A percentile compares a stretch with the other conserved stretches of the same genome.
Evolutionary conservation across 1,284 basidiomycete genomes (phyloP).

Genomic region (Irpex rosettiformis): DNA sequence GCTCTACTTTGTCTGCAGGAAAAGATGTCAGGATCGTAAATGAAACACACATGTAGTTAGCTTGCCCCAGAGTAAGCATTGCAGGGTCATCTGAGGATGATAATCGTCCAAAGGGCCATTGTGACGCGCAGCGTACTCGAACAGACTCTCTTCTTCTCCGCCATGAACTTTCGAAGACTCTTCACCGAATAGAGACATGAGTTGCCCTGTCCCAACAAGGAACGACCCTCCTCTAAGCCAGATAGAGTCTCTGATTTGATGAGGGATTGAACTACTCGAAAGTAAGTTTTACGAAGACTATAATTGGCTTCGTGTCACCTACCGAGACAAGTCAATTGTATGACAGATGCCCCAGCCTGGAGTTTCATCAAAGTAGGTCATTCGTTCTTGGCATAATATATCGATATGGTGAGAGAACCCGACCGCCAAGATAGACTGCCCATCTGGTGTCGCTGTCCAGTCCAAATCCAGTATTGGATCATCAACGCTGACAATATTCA

Average conservation of each 20-base stretch:
- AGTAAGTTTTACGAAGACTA: slow-evolving; percentile 1
- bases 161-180: slow-evolving; percentile 21
- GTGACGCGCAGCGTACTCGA: slow-evolving; percentile 76
- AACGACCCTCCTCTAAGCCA: slow-evolving; percentile 83
- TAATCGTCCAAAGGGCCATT: slow-evolving; percentile 87
- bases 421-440: slow-evolving; percentile 85
- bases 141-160: slow-evolving; percentile 44
- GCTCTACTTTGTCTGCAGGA: slow-evolving; percentile 67
- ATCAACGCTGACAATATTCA: slow-evolving; percentile 26
- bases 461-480: slow-evolving; percentile 79
- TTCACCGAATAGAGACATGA: slow-evolving; percentile 72
- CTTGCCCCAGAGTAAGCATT: slow-evolving; percentile 88
- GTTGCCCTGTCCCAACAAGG: slow-evolving; percentile 72
- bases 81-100: slow-evolving; percentile 89
- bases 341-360: slow-evolving; percentile 79
- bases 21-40: neutral
- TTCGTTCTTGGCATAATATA: slow-evolving; percentile 83
- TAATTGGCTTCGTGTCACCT: slow-evolving; percentile 19
- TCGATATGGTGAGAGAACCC: slow-evolving; percentile 78
- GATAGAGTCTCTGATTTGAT: slow-evolving; percentile 80
- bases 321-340: slow-evolving; percentile 70
- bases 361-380: slow-evolving; percentile 83
- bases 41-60: neutral
- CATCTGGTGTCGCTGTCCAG: slow-evolving; percentile 88
- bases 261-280: slow-evolving; percentile 60